Percentiles rank a stretch among this genome's conserved stretches.
Evolutionary conservation across 345 rosid species (phyloP).

Genomic region (Ceriops tagal): DNA sequence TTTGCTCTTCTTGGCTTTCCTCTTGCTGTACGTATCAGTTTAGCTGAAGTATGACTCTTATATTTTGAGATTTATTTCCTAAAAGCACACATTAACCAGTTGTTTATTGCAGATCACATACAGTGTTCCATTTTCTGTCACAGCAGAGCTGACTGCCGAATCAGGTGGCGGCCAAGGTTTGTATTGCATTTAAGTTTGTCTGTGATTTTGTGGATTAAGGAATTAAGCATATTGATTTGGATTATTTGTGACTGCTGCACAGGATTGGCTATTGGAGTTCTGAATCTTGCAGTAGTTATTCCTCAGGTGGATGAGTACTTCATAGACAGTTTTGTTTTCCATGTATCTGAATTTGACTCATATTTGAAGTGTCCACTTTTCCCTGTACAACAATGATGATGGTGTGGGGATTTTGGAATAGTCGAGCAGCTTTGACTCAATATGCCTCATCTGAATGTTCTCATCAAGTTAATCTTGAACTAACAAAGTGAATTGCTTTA

Average conservation of each 20-base stretch:
- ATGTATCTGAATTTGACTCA: not conserved
- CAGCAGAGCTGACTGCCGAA: conserved; percentile 90
- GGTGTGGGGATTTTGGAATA: not conserved
- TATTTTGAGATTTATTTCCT: conserved; percentile 5
- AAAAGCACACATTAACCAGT: conserved; percentile 5
- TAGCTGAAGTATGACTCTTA: not conserved
- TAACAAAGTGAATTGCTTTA: not conserved
- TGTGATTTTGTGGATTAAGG: not conserved
- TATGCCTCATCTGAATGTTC: not conserved
- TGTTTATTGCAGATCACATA: conserved; percentile 65
- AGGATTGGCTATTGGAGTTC: conserved; percentile 96
- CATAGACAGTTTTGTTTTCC: not conserved
- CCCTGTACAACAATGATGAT: not conserved
- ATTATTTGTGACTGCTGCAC: conserved; percentile 19
- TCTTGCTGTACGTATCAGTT: conserved; percentile 67
- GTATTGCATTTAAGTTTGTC: conserved; percentile 15
- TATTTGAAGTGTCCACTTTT: not conserved
- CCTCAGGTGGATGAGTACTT: conserved; percentile 54
- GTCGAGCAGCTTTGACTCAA: not conserved
- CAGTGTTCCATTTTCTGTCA: conserved; percentile 91
- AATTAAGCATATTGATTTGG: not conserved
- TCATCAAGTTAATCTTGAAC: not conserved
- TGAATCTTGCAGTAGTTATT: conserved; percentile 87
- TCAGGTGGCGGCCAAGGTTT: conserved; percentile 96
- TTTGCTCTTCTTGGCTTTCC: conserved; percentile 95